Evolutionary conservation across 495 filamentous ascomycete species (phyloP), one percentile per base, ranked within the genome.

Genomic region (Aspergillus steynii): DNA sequence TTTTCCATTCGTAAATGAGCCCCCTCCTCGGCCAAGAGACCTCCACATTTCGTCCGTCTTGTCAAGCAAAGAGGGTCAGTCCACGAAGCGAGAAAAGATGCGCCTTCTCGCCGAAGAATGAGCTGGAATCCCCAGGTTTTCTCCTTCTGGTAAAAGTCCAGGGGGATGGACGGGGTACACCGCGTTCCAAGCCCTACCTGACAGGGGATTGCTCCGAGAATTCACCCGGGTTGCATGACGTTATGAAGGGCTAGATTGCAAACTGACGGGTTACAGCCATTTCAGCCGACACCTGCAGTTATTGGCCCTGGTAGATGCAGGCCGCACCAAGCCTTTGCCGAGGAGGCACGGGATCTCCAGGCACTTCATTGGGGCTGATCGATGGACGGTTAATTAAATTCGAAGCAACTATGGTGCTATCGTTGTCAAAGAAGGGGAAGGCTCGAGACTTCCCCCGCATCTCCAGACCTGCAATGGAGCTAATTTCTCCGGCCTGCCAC

Each of bases 111-210:
- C 37, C 37, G 2, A 29, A 27, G 49, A 50, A 7, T 26, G 3
- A 9, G 12, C 25, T 2, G 10, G 49, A 26, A 50, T 29, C n/a
- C 14, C 25, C 27, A 50, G n/a, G 29, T n/a, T 34, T 52, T 51
- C 60, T 34, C 25, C 7, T 49, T 62, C 54, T 12, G 60, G 60
- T 27, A 62, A 62, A 62, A 62, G 49, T 56, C 60, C 60, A 48
- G 57, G 55, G 53, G 60, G 60, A 42, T 12, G 20, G 28, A 46
- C 52, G 26, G 51, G 51, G n/a, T 28, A 54, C 15, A 37, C 20
- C 42, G 26, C 15, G 9, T 31, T 28, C 48, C 34, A 49, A 49
- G 32, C 42, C 52, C 42, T 61, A 53, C 47, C 27, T 37, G 25
- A 20, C 29, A 45, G 50, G 34, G 42, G 25, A 29, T 48, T 42